Base-by-base conservation (phyloP, 352 stramenopile species). In the Pythium diclinum region DNA sequence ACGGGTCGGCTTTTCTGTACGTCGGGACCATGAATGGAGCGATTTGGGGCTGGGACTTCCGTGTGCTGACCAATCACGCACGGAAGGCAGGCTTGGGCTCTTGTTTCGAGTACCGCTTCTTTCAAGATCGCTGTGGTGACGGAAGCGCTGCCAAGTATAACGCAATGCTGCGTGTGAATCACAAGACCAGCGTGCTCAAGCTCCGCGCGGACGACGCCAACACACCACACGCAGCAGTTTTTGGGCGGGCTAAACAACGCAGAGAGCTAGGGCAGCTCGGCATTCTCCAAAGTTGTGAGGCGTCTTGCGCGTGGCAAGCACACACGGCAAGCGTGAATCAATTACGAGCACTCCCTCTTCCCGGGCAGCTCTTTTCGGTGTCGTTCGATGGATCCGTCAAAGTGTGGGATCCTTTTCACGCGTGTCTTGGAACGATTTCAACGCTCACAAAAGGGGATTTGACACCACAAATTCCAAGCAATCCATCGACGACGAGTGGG, bases 391-490 rank as follows among this genome's bases (percentile, higher is more conserved):
- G 74, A 0, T 54, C 72, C 0, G 71, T 87, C 14, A 82, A 81
- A 44, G 64, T 90, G 19, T 90, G 81, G 81, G 74, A 87, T 46
- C 40, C 61, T 3, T 59, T 52, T 4, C 52, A 69, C 55, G 60
- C 62, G 3, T 88, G 79, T 40, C 61, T 85, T 2, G 81, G 81
- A 4, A 72, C 69, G n/a, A 83, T 91, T n/a, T 71, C 77, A 46
- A 85, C 76, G 10, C 14, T 61, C 21, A 57, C 56, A 36, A 33
- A 36, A 2, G 33, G 34, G 3, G 17, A 52, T n/a, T n/a, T n/a
- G n/a, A n/a, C n/a, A n/a, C n/a, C n/a, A n/a, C n/a, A n/a, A n/a
- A n/a, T n/a, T n/a, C 30, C 10, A 13, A 49, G 52, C 66, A 53
- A 16, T 10, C 36, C 32, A 33, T 9, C 30, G 28, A 13, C 64